Evolutionary conservation across 768 basidiomycete genomes (phyloP).

Genomic region (Lactarius trivialis): DNA sequence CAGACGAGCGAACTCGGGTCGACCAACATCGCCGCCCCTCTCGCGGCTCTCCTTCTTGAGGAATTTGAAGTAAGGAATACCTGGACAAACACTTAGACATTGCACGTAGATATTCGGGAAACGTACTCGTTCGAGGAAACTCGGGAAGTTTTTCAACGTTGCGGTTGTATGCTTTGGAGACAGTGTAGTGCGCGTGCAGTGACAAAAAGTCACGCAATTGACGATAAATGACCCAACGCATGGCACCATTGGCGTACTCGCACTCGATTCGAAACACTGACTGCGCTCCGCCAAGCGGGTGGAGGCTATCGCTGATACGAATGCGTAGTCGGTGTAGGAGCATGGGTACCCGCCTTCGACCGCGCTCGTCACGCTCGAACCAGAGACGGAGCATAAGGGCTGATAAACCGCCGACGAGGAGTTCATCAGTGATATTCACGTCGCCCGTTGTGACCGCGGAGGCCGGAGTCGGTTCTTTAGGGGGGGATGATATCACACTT

Average conservation of each 20-base stretch:
- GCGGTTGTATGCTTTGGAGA: slow-evolving; percentile 74
- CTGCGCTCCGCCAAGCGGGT: slow-evolving; percentile 69
- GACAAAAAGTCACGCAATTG: slow-evolving; percentile 88
- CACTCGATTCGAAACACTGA: slow-evolving; percentile 90
- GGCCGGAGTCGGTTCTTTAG: slow-evolving; percentile 32
- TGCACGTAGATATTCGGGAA: not conserved
- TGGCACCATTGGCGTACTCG: slow-evolving; percentile 90
- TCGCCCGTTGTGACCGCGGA: slow-evolving; percentile 45
- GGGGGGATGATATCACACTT: slow-evolving; percentile 35
- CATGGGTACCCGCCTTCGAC: slow-evolving; percentile 70
- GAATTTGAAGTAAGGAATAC: slow-evolving; percentile 87
- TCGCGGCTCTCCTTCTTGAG: slow-evolving; percentile 57
- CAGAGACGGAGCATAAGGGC: slow-evolving; percentile 73
- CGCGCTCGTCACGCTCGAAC: slow-evolving; percentile 84
- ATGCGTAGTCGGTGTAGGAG: slow-evolving; percentile 77
- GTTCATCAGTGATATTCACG: slow-evolving; percentile 77
- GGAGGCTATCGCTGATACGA: slow-evolving; percentile 78
- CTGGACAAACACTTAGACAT: slow-evolving; percentile 32
- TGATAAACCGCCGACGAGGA: slow-evolving; percentile 73
- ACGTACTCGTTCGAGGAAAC: slow-evolving; percentile 75
- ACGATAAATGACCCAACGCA: slow-evolving; percentile 92
- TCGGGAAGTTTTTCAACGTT: slow-evolving; percentile 78
- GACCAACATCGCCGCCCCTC: slow-evolving; percentile 45
- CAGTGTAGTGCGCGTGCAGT: slow-evolving; percentile 81
- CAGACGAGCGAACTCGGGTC: slow-evolving; percentile 70